Evolutionary conservation across 2,329 filamentous ascomycete species (phyloP), one percentile per base, ranked within the genome.

Genomic region (Rhytidhysteron rufulum): DNA sequence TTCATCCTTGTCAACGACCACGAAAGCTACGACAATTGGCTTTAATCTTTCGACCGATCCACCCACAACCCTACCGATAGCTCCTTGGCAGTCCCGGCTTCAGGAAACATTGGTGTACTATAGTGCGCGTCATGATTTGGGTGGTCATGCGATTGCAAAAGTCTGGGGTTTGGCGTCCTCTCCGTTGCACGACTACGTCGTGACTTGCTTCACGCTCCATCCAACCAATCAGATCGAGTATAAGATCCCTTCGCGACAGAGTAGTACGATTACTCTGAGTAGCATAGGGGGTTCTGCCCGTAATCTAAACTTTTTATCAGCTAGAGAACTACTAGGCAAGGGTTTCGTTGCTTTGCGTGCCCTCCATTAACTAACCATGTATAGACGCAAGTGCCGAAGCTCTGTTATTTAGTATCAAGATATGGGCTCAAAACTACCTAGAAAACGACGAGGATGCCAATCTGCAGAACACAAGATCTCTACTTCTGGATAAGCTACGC

Each of bases 151-250:
- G 6, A 58, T 68, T n/a, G 66, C 71, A 5, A 73, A 73, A 44
- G 66, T 72, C 6, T 80, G 76, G 72, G 79, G 79, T 2, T 59
- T 80, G 5, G 67, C 71, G 9, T 40, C 50, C 3, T 71, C 70
- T 13, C 72, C 74, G 15, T 53, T 72, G 15, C 66, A 69, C 17
- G 70, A 72, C 21, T 68, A 71, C 18, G 55, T 72, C 11, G 77
- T 74, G 4, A 66, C 67, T 3, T 75, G 71, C 40, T 64, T 73
- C 34, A 75, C 72, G 2, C 50, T 77, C 20, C 76, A 82, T 52
- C 78, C 78, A 0, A 74, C 70, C 4, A 73, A 80, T 51, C 73
- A 76, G 62, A 62, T 80, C 11, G 75, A 81, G 44, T 81, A 81
- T 51, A 68, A 69, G 1, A 73, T 73, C 5, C 57, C 66, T 6